A percentile compares a stretch with the other conserved stretches of the same genome.
phyloP scores from a whole-genome alignment of 1,284 basidiomycete species.

The Moesziomyces antarcticus region DNA sequence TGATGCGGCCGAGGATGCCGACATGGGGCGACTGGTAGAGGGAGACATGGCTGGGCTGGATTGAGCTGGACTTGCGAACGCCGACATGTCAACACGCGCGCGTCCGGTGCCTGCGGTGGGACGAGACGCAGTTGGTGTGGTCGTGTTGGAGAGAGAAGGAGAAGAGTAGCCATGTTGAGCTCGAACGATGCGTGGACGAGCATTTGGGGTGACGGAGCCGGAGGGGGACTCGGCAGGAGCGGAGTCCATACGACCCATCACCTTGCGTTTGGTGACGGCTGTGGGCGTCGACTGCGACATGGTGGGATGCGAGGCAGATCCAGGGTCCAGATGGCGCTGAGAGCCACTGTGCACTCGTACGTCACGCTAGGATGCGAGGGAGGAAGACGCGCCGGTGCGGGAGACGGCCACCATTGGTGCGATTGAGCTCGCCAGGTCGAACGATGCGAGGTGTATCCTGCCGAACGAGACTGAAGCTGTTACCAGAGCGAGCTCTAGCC shows the following conservation, averaged over 20 bases:
- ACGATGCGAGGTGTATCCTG: no score
- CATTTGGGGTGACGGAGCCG: slow-evolving; percentile 28
- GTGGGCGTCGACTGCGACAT: slow-evolving; percentile 47
- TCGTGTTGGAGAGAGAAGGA: slow-evolving; percentile 25
- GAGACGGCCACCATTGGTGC: no score
- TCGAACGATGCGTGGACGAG: slow-evolving; percentile 38
- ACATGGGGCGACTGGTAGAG: slow-evolving; percentile 15
- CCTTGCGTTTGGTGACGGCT: slow-evolving; percentile 40
- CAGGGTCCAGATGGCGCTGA: no score
- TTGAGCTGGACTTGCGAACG: slow-evolving; percentile 29
- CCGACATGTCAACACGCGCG: slow-evolving; percentile 47
- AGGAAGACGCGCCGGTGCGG: no score
- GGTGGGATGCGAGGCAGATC: background rate
- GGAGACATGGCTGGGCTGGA: slow-evolving; percentile 44
- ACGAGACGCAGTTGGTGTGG: slow-evolving; percentile 18
- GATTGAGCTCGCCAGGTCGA: no score
- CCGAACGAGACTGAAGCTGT: no score
- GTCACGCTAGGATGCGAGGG: no score
- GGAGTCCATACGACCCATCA: slow-evolving; percentile 45
- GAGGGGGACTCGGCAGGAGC: slow-evolving; percentile 29
- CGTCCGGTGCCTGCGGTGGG: slow-evolving; percentile 19
- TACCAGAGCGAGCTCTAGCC: no score
- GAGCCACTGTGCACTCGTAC: no score
- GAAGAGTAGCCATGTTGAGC: slow-evolving; percentile 42
- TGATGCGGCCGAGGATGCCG: slow-evolving; percentile 17